Evolutionary conservation across 345 rosid species (phyloP).

Genomic region (Melastoma malabathricum): DNA sequence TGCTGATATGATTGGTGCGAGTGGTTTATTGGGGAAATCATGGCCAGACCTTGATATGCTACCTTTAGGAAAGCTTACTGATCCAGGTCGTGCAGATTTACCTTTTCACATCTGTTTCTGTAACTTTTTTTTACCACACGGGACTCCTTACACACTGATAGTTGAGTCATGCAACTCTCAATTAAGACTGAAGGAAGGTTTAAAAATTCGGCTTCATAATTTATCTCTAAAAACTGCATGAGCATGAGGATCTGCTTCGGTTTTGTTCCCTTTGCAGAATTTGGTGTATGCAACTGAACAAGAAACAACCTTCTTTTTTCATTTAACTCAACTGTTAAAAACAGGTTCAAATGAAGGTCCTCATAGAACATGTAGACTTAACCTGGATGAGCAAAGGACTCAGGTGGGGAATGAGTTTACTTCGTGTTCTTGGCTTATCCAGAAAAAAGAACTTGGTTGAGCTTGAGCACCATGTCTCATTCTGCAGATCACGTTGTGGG

Average conservation of each 20-base stretch:
- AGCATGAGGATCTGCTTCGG: too few species aligned
- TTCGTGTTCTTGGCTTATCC: too few species aligned
- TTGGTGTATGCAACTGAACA: too few species aligned
- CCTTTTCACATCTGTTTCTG: slow-evolving; percentile 5
- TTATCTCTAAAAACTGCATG: too few species aligned
- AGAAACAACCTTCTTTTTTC: too few species aligned
- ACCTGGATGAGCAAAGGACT: slow-evolving; percentile 53
- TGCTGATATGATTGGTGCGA: slow-evolving; percentile 50
- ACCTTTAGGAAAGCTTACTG: slow-evolving; percentile 86
- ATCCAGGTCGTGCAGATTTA: slow-evolving; percentile 39
- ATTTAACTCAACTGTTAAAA: too few species aligned
- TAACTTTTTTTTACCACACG: neutral
- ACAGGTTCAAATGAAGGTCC: slow-evolving; percentile 33
- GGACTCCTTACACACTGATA: neutral
- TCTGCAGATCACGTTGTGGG: slow-evolving; percentile 93
- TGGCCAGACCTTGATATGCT: slow-evolving; percentile 97
- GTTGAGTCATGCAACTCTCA: neutral
- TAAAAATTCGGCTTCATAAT: too few species aligned
- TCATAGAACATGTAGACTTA: slow-evolving; percentile 55
- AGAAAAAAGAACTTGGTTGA: too few species aligned
- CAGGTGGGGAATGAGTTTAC: too few species aligned
- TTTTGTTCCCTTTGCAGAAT: too few species aligned
- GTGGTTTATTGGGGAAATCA: slow-evolving; percentile 56
- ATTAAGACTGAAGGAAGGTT: too few species aligned
- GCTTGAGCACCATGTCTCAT: too few species aligned